Base-by-base conservation (phyloP, 73 alveolate species). In the Loxodes magnus region DNA sequence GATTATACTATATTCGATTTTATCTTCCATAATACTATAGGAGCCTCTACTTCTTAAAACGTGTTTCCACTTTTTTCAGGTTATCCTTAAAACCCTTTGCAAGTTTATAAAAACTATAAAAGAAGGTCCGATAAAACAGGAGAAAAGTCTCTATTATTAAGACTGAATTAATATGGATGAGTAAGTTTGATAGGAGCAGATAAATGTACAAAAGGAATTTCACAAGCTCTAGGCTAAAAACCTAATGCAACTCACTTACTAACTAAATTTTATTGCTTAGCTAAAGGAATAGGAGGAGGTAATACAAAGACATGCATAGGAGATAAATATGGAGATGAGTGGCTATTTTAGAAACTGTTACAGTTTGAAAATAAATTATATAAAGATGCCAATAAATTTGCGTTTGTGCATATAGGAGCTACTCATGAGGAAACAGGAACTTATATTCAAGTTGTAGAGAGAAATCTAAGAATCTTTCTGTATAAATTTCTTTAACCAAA, bases 351-450 rank as follows among this genome's bases (percentile, higher is more conserved):
- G 14, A 9, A n/a, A 10, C 14, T 15, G 9, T 19, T 9, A 17
- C 53, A 39, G 15, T 39, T 15, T 39, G 50, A 17, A 17, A 10
- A 39, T 9, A n/a, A n/a, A n/a, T 17, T 9, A 7, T 39, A 39
- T 19, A 23, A 39, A 39, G 53, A 30, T 9, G 9, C 21, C 21
- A 39, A 39, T 19, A 39, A 39, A 39, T 39, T 23, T 10, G 53
- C 53, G 14, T 15, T 17, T 39, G 21, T 39, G 9, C 14, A 9
- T 10, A 15, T 23, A 10, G 37, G 14, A 1, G 12, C 53, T 15
- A 30, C 53, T 39, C 53, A 39, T 39, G 53, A 39, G 33, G 15
- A 39, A 0, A 17, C 53, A 39, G 53, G 53, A 1, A 39, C 53
- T 15, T 12, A 9, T 39, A 15, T 39, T 0, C 21, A 39, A n/a